Percentiles rank a stretch among this genome's conserved stretches.
Evolutionary conservation across 768 basidiomycete genomes (phyloP).

Genomic region (Rhodotorula toruloides): DNA sequence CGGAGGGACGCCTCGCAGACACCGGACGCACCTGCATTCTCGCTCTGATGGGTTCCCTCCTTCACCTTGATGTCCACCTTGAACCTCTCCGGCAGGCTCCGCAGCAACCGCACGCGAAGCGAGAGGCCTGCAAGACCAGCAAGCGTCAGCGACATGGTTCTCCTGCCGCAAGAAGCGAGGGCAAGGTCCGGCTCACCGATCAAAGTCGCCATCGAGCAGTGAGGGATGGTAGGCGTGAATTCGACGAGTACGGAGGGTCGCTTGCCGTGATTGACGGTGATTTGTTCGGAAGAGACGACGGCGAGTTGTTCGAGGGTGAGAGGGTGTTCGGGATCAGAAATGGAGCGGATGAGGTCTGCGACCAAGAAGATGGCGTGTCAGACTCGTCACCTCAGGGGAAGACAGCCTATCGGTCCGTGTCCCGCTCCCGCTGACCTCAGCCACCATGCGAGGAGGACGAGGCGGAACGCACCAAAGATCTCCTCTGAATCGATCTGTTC

Average conservation of each 20-base stretch:
- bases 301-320: slow-evolving; percentile 85
- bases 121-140: slow-evolving; percentile 63
- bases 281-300: slow-evolving; percentile 86
- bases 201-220: slow-evolving; percentile 93
- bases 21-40: slow-evolving; percentile 64
- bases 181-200: slow-evolving; percentile 63
- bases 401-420: too few species aligned
- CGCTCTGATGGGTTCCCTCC: slow-evolving; percentile 93
- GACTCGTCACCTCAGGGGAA: too few species aligned
- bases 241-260: slow-evolving; percentile 72
- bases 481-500: slow-evolving; percentile 86
- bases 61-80: slow-evolving; percentile 90
- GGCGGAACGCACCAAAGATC: slow-evolving; percentile 65
- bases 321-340: slow-evolving; percentile 93
- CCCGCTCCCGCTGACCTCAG: too few species aligned
- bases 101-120: slow-evolving; percentile 82
- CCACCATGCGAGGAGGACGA: background rate
- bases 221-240: slow-evolving; percentile 92
- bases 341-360: slow-evolving; percentile 75
- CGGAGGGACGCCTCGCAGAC: too few species aligned
- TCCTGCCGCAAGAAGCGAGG: background rate
- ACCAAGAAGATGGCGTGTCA: background rate
- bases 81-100: slow-evolving; percentile 84
- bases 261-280: slow-evolving; percentile 53
- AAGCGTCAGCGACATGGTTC: too few species aligned